These are phyloP conservation scores for Chaetothyriales sp. DNA, from an alignment of 2,329 filamentous ascomycete species.

Conservation along the genomic window DNA sequence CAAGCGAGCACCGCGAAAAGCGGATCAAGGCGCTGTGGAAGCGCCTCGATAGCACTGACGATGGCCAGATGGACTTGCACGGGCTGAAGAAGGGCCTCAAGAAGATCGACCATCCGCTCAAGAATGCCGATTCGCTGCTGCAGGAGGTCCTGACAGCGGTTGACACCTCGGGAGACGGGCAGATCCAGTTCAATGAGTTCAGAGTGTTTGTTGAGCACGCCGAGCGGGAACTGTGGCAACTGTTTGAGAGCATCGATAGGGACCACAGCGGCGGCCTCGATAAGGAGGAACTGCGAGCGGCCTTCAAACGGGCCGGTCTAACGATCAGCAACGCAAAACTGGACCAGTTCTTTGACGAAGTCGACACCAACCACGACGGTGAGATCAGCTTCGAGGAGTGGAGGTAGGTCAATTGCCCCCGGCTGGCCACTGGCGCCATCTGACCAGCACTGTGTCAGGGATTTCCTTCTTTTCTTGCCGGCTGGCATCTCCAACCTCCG, in stretches of 20 bases:
- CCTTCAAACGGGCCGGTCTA: conserved; percentile 66
- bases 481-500: conserved; percentile 58
- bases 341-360: conserved; percentile 73
- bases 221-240: conserved; percentile 63
- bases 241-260: conserved; percentile 78
- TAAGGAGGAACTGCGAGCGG: conserved; percentile 65
- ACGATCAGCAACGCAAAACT: conserved; percentile 64
- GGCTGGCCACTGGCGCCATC: not conserved
- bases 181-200: conserved; percentile 90
- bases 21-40: conserved; percentile 75
- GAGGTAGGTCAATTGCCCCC: conserved; percentile 53
- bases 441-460: conserved; percentile 39
- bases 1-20: conserved; percentile 63
- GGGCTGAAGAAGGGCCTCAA: conserved; percentile 71
- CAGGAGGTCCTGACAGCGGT: conserved; percentile 67
- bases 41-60: conserved; percentile 61
- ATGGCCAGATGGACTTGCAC: conserved; percentile 70
- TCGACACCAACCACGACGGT: conserved; percentile 81
- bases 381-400: conserved; percentile 85
- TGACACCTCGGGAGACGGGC: conserved; percentile 75
- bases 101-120: conserved; percentile 84
- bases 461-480: conserved; percentile 84
- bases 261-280: conserved; percentile 78
- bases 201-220: conserved; percentile 74
- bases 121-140: conserved; percentile 81